These are phyloP conservation scores for Arbutus unedo DNA, from an alignment of 148 eudicot genomes.

Conservation along the genomic window DNA sequence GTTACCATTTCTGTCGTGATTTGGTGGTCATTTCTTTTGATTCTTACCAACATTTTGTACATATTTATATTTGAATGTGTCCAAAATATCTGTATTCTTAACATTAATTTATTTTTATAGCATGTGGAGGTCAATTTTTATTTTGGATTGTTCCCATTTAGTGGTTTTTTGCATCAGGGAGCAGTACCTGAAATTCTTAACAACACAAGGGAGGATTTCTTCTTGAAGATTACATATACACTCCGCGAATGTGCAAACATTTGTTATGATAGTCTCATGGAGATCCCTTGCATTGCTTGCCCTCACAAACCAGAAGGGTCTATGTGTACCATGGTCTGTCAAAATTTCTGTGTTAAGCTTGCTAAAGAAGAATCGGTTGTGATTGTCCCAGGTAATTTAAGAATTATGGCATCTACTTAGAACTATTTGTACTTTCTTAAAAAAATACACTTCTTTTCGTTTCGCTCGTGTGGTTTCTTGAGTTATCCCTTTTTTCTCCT, in stretches of 20 bases:
- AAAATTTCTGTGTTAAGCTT: conserved; percentile 55
- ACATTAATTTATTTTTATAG: too few relatives aligned
- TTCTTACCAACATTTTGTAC: too few relatives aligned
- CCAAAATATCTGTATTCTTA: too few relatives aligned
- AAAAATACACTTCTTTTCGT: neutral
- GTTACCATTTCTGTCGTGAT: too few relatives aligned
- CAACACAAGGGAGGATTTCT: conserved; percentile 49
- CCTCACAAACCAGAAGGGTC: conserved; percentile 63
- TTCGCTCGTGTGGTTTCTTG: neutral
- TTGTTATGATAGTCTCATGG: conserved; percentile 39
- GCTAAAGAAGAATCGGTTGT: conserved; percentile 55
- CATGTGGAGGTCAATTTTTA: too few relatives aligned
- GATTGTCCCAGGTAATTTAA: conserved; percentile 41
- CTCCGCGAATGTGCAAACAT: conserved; percentile 39
- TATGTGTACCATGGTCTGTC: conserved; percentile 54
- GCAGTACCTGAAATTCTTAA: conserved; percentile 46
- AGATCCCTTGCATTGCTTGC: conserved; percentile 51
- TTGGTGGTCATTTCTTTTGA: too few relatives aligned
- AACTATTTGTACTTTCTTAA: neutral
- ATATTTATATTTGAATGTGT: too few relatives aligned
- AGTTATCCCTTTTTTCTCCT: neutral
- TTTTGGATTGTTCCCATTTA: too few relatives aligned
- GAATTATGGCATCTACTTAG: neutral
- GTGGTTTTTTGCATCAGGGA: conserved; percentile 30
- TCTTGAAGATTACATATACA: conserved; percentile 25